A percentile compares a stretch with the other conserved stretches of the same genome.
Conservation (phyloP, 1,284 basidiomycete genomes). For the Entoloma clypeatum region DNA sequence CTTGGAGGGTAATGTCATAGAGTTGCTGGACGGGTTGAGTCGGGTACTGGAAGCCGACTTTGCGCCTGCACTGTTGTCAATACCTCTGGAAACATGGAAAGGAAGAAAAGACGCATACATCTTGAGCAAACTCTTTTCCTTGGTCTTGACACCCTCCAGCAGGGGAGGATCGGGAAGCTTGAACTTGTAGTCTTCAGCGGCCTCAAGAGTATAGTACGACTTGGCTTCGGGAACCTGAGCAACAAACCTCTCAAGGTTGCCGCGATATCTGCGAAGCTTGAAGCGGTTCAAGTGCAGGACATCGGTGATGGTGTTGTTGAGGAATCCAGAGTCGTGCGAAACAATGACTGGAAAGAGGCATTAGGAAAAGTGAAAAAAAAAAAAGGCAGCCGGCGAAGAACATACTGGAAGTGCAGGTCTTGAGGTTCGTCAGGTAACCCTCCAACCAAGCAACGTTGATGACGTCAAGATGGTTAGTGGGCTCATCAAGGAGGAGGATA, state of each 20-base stretch:
- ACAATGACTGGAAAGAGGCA: constrained; percentile 67
- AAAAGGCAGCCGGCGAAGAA: too few species aligned
- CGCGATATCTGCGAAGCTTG: constrained; percentile 96
- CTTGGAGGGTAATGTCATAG: constrained; percentile 93
- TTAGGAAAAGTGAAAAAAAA: constrained; percentile 20
- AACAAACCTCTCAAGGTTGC: constrained; percentile 97
- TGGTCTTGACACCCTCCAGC: constrained; percentile 99
- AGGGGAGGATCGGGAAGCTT: constrained; percentile 94
- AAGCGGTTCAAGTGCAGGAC: constrained; percentile 99
- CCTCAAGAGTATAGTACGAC: constrained; percentile 95
- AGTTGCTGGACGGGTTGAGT: constrained; percentile 83
- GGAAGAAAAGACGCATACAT: constrained; percentile 47
- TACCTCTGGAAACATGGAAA: neutral
- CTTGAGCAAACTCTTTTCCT: constrained; percentile 96
- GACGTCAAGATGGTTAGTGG: constrained; percentile 97
- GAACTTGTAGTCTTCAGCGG: constrained; percentile 94
- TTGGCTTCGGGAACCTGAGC: constrained; percentile 95
- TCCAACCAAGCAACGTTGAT: constrained; percentile 97
- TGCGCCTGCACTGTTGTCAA: constrained; percentile 45
- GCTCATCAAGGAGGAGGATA: constrained; percentile 95
- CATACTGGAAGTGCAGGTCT: constrained; percentile 87
- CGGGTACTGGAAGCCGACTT: constrained; percentile 97
- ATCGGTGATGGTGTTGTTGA: constrained; percentile 99
- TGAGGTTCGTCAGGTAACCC: constrained; percentile 88
- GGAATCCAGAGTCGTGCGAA: constrained; percentile 98